Evolutionary conservation across 1,284 basidiomycete species (phyloP).

Genomic region (Cryptococcus neoformans): DNA sequence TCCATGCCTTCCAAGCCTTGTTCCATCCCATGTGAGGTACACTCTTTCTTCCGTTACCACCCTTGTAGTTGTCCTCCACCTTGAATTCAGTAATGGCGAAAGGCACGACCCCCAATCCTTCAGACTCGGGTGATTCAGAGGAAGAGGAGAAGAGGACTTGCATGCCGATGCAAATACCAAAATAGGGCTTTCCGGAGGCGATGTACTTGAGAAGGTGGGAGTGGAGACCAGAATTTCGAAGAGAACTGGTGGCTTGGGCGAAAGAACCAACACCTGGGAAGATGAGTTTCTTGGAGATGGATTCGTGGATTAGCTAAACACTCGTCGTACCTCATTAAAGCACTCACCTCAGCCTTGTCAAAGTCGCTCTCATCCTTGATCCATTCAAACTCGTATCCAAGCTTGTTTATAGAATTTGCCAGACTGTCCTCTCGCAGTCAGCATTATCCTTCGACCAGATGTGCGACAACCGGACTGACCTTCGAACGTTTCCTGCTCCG

Average conservation of each 20-base stretch:
- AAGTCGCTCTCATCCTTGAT: conserved; percentile 82
- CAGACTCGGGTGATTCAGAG: conserved; percentile 57
- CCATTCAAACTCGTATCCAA: conserved; percentile 91
- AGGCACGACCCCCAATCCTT: conserved; percentile 51
- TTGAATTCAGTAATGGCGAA: conserved; percentile 49
- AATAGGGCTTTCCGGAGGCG: conserved; percentile 85
- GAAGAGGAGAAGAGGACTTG: conserved; percentile 90
- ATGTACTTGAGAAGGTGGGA: conserved; percentile 83
- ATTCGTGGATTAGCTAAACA: background rate
- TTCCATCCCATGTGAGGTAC: conserved; percentile 99
- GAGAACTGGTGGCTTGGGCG: conserved; percentile 77
- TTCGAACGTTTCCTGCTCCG: conserved; percentile 91
- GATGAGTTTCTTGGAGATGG: conserved; percentile 71
- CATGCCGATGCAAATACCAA: conserved; percentile 98
- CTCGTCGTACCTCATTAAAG: background rate
- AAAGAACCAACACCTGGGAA: conserved; percentile 99
- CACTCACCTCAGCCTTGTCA: conserved; percentile 78
- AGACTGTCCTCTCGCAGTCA: conserved; percentile 49
- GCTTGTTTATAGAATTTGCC: conserved; percentile 84
- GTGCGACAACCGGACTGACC: conserved; percentile 37
- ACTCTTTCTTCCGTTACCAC: conserved; percentile 68
- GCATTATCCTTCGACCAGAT: background rate
- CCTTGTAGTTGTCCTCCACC: conserved; percentile 19
- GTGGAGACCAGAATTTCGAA: conserved; percentile 64
- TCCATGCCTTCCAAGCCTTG: conserved; percentile 52